These are phyloP conservation scores for Aegilops umbellulata DNA, from an alignment of 176 grass and related monocot genomes.

Conservation along the genomic window DNA sequence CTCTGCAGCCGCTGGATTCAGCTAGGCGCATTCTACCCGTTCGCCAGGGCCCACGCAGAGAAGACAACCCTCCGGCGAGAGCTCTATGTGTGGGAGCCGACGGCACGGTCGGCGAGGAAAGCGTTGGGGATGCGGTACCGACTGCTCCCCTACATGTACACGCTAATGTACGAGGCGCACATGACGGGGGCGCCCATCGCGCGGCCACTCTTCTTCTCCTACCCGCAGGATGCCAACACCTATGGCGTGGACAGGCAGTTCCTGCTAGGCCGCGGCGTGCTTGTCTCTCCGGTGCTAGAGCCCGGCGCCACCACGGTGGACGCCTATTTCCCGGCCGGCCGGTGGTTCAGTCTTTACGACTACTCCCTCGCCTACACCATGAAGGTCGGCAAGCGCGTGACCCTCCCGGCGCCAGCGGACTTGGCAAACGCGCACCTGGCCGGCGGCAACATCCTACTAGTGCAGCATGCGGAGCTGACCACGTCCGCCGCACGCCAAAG, in stretches of 20 bases:
- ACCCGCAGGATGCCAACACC: constrained; percentile 48
- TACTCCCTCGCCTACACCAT: constrained; percentile 26
- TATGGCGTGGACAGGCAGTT: constrained; percentile 63
- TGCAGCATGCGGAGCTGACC: constrained; percentile 52
- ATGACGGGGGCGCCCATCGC: constrained; percentile 64
- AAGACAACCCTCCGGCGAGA: constrained; percentile 49
- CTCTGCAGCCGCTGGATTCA: constrained; percentile 92
- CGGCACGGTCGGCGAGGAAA: constrained; percentile 57
- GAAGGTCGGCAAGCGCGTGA: constrained; percentile 21
- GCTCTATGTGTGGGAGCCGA: constrained; percentile 75
- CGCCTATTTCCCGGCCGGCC: constrained; percentile 66
- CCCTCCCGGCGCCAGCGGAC: constrained; percentile 52
- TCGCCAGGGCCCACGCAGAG: constrained; percentile 72
- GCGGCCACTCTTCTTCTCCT: constrained; percentile 89
- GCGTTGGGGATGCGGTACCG: constrained; percentile 66
- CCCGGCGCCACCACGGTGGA: constrained; percentile 25
- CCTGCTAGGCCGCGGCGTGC: constrained; percentile 55
- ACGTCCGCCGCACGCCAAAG: constrained; percentile 33
- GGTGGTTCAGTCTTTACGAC: constrained; percentile 74
- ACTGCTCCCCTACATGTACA: constrained; percentile 71
- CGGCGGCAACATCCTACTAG: constrained; percentile 52
- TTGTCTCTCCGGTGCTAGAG: constrained; percentile 72
- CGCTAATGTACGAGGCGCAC: constrained; percentile 83
- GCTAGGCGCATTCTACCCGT: constrained; percentile 95
- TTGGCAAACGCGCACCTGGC: constrained; percentile 63